Percentiles rank a stretch among this genome's conserved stretches.
Evolutionary conservation across 129 eudicot genomes (phyloP).

Genomic region (Cynara cardunculus): DNA sequence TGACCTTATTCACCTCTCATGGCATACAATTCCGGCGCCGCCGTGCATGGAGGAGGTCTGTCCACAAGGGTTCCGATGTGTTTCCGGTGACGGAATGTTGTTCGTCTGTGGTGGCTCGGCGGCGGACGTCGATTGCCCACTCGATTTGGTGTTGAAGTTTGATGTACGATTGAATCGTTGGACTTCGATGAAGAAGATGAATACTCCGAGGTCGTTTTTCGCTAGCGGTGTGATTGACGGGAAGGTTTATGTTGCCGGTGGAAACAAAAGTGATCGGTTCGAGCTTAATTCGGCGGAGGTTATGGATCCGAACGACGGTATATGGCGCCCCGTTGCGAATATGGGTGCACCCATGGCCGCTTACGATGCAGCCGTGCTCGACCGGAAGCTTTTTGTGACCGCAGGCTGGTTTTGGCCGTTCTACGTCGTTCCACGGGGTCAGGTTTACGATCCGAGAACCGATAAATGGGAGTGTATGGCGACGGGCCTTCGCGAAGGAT

Average conservation of each 20-base stretch:
- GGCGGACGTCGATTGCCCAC: constrained; percentile 60
- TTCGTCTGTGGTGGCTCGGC: constrained; percentile 70
- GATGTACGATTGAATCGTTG: constrained; percentile 62
- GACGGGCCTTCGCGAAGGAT: constrained; percentile 74
- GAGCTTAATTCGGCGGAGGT: constrained; percentile 79
- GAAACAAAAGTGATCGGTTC: constrained; percentile 54
- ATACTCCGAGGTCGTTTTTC: constrained; percentile 64
- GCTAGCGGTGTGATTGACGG: constrained; percentile 86
- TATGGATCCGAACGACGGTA: constrained; percentile 64
- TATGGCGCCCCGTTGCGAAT: constrained; percentile 56
- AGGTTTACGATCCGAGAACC: constrained; percentile 68
- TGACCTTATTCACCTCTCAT: constrained; percentile 49
- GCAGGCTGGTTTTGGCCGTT: constrained; percentile 99
- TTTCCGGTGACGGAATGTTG: constrained; percentile 53
- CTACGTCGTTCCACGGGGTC: constrained; percentile 71
- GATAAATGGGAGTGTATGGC: constrained; percentile 78
- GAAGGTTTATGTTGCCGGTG: constrained; percentile 86
- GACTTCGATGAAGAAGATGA: constrained; percentile 78
- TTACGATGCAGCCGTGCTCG: constrained; percentile 74
- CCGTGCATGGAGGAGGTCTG: constrained; percentile 74
- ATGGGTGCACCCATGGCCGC: constrained; percentile 78
- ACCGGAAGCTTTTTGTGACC: constrained; percentile 82
- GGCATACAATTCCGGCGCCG: constrained; percentile 89
- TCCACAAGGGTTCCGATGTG: constrained; percentile 63
- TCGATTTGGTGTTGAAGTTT: constrained; percentile 61